Conservation (phyloP, 495 filamentous ascomycete species). For the Penicillium argentinense region DNA sequence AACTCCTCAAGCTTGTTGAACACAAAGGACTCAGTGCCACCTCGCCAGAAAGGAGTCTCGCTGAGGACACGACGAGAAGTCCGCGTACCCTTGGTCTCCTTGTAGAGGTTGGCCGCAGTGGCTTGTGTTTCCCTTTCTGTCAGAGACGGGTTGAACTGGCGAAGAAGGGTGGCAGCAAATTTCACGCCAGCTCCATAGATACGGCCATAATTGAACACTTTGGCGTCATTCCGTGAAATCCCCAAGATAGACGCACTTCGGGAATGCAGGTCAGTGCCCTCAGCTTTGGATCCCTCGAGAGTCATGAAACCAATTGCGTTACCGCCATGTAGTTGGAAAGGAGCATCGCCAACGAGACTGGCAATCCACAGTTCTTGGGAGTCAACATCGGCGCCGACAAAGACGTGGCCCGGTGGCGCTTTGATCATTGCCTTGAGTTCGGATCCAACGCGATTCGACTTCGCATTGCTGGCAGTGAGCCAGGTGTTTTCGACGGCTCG, state of each 20-base stretch:
- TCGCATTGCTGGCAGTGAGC: slow-evolving; percentile 97
- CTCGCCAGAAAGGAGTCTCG: slow-evolving; percentile 86
- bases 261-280: slow-evolving; percentile 93
- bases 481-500: slow-evolving; percentile 97
- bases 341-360: slow-evolving; percentile 88
- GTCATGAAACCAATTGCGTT: slow-evolving; percentile 99
- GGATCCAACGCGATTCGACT: slow-evolving; percentile 90
- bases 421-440: slow-evolving; percentile 97
- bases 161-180: slow-evolving; percentile 84
- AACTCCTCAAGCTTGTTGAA: slow-evolving; percentile 99
- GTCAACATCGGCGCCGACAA: slow-evolving; percentile 97
- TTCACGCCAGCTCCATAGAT: slow-evolving; percentile 96
- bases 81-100: slow-evolving; percentile 84
- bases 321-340: slow-evolving; percentile 90
- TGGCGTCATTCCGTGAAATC: slow-evolving; percentile 92
- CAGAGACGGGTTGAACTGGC: slow-evolving; percentile 87
- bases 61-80: slow-evolving; percentile 65
- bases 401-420: slow-evolving; percentile 84
- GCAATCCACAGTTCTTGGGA: slow-evolving; percentile 99
- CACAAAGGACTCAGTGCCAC: slow-evolving; percentile 94
- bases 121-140: slow-evolving; percentile 72
- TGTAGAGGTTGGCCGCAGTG: slow-evolving; percentile 78
- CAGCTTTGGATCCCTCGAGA: slow-evolving; percentile 89
- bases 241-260: slow-evolving; percentile 88
- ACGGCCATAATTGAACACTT: slow-evolving; percentile 97